Base-by-base conservation (phyloP, 805 yeast species). In the Suhomyces faveliae region DNA sequence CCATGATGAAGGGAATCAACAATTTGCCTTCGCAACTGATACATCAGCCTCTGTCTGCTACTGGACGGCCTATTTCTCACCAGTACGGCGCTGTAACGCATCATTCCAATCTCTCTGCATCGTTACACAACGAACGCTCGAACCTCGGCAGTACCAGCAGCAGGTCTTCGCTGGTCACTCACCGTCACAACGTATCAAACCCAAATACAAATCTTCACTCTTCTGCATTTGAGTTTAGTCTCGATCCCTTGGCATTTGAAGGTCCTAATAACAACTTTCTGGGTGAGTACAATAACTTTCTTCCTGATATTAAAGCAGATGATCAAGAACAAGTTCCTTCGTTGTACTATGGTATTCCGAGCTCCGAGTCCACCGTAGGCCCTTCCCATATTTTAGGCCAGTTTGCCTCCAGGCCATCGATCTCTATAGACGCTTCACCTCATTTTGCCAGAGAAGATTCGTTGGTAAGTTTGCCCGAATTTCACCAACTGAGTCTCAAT, bases 221-320 rank as follows among this genome's bases (percentile, higher is more conserved):
- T 6, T 35, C 43, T 12, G 52, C 52, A 12, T 66, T 53, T 47
- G 56, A 59, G 19, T 77, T 77, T 50, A 60, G 73, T 41, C 63
- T 77, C 23, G 78, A 76, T 49, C 79, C 80, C 3, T 58, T 76
- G 48, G 79, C 79, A 0, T 70, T 73, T 49, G 83, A 78, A 45
- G 80, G 78, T 5, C 70, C 74, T 53, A 64, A 53, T 48, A 56
- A 52, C 33, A 51, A 51, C 41, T 51, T 40, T 23, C 33, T 44
- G 27, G 39, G 46, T 17, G 45, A 42, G 9, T 29, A 30, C 21
- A 15, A 17, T 7, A 10, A 25, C 8, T 30, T 42, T 22, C 21
- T 42, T 8, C 21, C 44, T 3, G 43, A 40, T 8, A 21, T 23
- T 10, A 40, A 13, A 25, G 3, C 19, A 8, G 35, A 13, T 15